phyloP scores from a whole-genome alignment of 1,284 basidiomycete genomes.

The Coniferiporia sulphurascens region DNA sequence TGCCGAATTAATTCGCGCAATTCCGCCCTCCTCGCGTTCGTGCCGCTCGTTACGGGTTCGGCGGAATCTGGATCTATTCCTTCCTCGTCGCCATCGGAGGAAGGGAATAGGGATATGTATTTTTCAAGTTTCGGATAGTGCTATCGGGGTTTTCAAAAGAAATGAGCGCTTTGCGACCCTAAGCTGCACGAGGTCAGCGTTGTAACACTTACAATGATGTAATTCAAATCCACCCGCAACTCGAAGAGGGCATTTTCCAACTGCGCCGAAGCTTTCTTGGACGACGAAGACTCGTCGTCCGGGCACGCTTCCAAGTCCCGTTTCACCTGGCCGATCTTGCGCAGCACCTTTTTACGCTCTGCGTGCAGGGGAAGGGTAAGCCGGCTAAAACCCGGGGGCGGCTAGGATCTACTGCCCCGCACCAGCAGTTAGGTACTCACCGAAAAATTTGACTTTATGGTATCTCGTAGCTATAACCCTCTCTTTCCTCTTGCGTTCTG shows the following conservation, averaged over 20 bases:
- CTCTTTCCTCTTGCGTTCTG: slow-evolving; percentile 59
- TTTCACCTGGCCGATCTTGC: slow-evolving; percentile 65
- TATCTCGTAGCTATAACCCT: slow-evolving; percentile 69
- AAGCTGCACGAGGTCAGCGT: neutral
- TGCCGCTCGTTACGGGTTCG: slow-evolving; percentile 24
- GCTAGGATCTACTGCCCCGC: no score
- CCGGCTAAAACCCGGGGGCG: no score
- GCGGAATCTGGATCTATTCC: neutral
- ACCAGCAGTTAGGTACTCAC: slow-evolving; percentile 32
- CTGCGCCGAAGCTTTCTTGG: slow-evolving; percentile 34
- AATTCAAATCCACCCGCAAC: slow-evolving; percentile 78
- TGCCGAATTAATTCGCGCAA: slow-evolving; percentile 55
- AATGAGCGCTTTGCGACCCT: neutral
- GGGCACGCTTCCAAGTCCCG: slow-evolving; percentile 39
- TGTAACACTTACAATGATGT: slow-evolving; percentile 58
- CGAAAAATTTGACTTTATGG: slow-evolving; percentile 88
- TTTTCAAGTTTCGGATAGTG: slow-evolving; percentile 79
- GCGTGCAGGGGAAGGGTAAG: neutral
- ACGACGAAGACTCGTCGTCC: slow-evolving; percentile 24
- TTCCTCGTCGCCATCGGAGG: slow-evolving; percentile 46
- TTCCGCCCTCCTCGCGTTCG: slow-evolving; percentile 53
- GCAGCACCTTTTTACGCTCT: slow-evolving; percentile 79
- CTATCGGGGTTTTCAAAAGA: slow-evolving; percentile 32
- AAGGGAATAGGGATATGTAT: slow-evolving; percentile 83
- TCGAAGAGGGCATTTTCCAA: slow-evolving; percentile 49